These are phyloP conservation scores for Pholiota microspora DNA, from an alignment of 768 basidiomycete species.

Conservation along the genomic window DNA sequence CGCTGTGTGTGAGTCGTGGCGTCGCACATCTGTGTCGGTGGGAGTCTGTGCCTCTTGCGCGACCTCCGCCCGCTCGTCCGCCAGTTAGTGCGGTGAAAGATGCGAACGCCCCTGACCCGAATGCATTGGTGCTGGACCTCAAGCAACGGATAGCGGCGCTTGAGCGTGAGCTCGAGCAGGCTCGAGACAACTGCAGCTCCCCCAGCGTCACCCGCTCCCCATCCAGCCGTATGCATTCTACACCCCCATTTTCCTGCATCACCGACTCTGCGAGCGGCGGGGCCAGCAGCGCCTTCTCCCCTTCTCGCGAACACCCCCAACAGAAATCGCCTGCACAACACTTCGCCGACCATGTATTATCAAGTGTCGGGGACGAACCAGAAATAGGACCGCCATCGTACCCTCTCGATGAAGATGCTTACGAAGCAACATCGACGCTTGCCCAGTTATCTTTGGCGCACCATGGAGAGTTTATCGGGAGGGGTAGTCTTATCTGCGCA, in stretches of 20 bases:
- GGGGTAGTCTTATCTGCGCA: conserved; percentile 45
- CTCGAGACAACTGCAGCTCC: conserved; percentile 12
- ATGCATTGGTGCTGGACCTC: conserved; percentile 21
- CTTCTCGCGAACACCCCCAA: conserved; percentile 8
- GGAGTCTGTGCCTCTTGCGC: conserved; percentile 41
- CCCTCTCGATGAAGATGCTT: conserved; percentile 19
- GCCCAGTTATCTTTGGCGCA: conserved; percentile 45
- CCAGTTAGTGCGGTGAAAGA: conserved; percentile 23
- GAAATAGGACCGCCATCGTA: background rate
- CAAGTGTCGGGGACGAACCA: background rate
- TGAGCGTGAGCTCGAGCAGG: conserved; percentile 22
- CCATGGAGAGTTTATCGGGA: conserved; percentile 47
- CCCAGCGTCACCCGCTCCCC: conserved; percentile 8
- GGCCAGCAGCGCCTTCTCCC: conserved; percentile 7
- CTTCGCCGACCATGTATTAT: background rate
- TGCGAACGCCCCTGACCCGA: conserved; percentile 13
- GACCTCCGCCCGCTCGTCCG: conserved; percentile 39
- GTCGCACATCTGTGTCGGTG: conserved; percentile 45
- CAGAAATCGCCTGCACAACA: conserved; percentile 14
- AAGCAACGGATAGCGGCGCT: conserved; percentile 25
- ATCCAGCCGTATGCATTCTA: conserved; percentile 10
- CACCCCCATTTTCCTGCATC: conserved; percentile 11
- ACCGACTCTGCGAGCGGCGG: conserved; percentile 4
- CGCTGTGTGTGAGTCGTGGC: conserved; percentile 36
- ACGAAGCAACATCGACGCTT: conserved; percentile 37